Evolutionary conservation across 2,329 filamentous ascomycete species (phyloP).

Genomic region (Colletotrichum noveboracense): DNA sequence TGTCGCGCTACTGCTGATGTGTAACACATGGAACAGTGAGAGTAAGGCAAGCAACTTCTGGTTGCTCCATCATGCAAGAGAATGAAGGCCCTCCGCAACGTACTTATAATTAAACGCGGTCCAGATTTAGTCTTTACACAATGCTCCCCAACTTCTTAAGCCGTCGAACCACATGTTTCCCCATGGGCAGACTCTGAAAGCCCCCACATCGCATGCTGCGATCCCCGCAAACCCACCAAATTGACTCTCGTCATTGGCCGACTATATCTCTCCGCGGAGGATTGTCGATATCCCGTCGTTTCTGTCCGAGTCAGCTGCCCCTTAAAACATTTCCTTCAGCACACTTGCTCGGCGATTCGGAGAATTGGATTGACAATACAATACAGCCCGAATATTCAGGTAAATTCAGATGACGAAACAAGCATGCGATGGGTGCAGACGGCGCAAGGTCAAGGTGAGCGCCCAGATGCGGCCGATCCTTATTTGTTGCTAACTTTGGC

Average conservation of each 20-base stretch:
- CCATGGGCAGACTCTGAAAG: neutral
- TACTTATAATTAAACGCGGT: neutral
- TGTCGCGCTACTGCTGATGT: neutral
- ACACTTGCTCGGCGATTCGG: neutral
- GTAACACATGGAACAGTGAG: neutral
- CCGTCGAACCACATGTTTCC: neutral
- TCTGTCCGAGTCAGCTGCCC: neutral
- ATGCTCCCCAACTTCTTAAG: neutral
- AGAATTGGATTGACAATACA: neutral
- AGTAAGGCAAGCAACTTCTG: too few species aligned
- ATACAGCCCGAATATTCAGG: fast-evolving
- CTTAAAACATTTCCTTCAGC: neutral
- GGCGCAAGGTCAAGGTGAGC: conserved; percentile 16
- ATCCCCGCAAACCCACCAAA: neutral
- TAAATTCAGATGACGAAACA: neutral
- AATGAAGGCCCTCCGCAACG: fast-evolving
- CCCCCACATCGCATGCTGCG: neutral
- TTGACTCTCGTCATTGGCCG: neutral
- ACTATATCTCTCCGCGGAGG: neutral
- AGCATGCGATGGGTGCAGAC: conserved; percentile 15
- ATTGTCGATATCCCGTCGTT: neutral
- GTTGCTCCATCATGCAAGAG: neutral
- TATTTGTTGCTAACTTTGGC: too few species aligned
- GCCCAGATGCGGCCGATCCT: too few species aligned
- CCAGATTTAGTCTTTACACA: fast-evolving